phyloP scores from a whole-genome alignment of 768 basidiomycete genomes.

The Austroboletus eburneus region DNA sequence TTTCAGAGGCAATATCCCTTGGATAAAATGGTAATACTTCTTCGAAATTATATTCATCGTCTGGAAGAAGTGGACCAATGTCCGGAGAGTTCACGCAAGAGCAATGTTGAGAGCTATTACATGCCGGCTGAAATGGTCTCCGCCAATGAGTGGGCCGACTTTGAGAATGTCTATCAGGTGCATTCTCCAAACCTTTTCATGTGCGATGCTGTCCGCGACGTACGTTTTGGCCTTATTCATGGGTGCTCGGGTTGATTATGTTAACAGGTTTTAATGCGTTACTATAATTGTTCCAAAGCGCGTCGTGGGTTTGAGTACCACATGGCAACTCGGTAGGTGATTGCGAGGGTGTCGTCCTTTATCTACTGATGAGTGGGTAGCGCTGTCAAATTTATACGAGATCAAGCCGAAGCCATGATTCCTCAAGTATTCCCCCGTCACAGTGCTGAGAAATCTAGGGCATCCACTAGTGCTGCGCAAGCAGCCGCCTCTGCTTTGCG shows the following conservation, averaged over 20 bases:
- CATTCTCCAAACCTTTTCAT: constrained; percentile 82
- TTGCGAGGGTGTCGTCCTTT: neutral
- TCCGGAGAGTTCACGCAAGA: constrained; percentile 28
- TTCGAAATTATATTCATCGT: constrained; percentile 58
- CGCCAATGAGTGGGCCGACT: constrained; percentile 70
- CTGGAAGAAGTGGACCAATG: constrained; percentile 44
- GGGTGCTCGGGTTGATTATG: constrained; percentile 5
- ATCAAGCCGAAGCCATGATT: constrained; percentile 57
- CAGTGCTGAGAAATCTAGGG: constrained; percentile 24
- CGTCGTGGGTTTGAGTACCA: constrained; percentile 82
- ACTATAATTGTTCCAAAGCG: constrained; percentile 78
- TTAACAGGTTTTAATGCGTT: constrained; percentile 75
- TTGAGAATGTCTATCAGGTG: constrained; percentile 88
- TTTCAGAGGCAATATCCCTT: constrained; percentile 24
- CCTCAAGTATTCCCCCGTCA: constrained; percentile 12
- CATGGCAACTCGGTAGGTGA: constrained; percentile 71
- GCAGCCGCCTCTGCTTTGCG: constrained; percentile 64
- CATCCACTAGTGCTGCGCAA: constrained; percentile 47
- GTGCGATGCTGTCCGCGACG: constrained; percentile 74
- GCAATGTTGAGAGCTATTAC: constrained; percentile 47
- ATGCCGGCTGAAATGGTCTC: constrained; percentile 67
- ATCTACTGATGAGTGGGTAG: constrained; percentile 32
- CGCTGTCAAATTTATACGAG: constrained; percentile 83
- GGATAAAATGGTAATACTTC: constrained; percentile 52
- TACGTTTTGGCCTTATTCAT: constrained; percentile 35